A percentile compares a stretch with the other conserved stretches of the same genome.
Conservation (phyloP, 1,284 basidiomycete species). For the Inonotus obliquus region DNA sequence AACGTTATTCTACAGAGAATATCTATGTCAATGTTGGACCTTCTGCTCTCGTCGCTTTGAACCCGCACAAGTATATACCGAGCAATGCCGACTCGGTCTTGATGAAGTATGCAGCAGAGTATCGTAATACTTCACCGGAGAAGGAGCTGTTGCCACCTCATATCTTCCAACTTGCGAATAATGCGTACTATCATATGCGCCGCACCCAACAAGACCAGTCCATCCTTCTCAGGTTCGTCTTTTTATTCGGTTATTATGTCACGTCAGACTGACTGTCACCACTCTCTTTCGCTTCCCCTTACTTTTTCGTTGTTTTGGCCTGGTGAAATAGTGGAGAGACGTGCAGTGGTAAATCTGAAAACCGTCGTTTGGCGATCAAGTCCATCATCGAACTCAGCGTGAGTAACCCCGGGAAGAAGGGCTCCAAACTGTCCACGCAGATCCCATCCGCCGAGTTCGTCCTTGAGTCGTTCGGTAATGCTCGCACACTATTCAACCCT, state of each 20-base stretch:
- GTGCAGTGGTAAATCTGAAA: conserved; percentile 91
- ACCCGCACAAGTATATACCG: conserved; percentile 83
- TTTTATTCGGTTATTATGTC: conserved; percentile 7
- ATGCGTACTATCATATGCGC: conserved; percentile 95
- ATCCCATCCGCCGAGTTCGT: conserved; percentile 94
- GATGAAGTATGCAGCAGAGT: conserved; percentile 77
- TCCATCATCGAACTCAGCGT: conserved; percentile 85
- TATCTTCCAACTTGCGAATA: conserved; percentile 86
- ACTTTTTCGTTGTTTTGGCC: conserved; percentile 5
- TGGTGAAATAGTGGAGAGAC: conserved; percentile 85
- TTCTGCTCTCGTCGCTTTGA: conserved; percentile 73
- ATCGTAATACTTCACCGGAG: conserved; percentile 46
- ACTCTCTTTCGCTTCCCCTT: not conserved
- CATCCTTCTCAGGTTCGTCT: conserved; percentile 73
- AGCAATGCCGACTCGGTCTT: conserved; percentile 78
- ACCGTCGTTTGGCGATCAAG: conserved; percentile 85
- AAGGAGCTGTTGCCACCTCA: conserved; percentile 52
- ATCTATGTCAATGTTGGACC: conserved; percentile 79
- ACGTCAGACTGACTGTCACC: conserved; percentile 9
- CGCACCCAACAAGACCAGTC: conserved; percentile 92
- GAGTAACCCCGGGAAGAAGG: conserved; percentile 89
- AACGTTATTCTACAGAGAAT: conserved; percentile 79
- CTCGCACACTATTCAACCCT: conserved; percentile 84
- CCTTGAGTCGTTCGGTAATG: conserved; percentile 89
- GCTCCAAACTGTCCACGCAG: conserved; percentile 79